Conservation (phyloP, 257 asterid species). For the Osmanthus fragrans region DNA sequence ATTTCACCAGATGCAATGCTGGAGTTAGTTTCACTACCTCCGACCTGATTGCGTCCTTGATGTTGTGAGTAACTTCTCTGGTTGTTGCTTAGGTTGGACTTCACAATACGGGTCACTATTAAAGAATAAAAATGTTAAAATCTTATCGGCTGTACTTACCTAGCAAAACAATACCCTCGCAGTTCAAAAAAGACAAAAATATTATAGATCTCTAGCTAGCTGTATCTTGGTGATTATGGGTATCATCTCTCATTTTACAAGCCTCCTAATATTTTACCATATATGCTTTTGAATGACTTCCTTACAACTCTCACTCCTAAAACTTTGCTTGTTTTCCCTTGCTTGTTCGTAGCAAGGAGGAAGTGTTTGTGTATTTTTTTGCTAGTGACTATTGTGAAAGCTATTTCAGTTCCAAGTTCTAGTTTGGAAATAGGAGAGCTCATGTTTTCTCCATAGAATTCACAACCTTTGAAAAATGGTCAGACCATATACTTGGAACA, state of each 20-base stretch:
- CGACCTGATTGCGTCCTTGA: conserved; percentile 81
- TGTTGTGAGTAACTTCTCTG: conserved; percentile 54
- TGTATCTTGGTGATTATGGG: background rate
- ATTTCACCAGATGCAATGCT: conserved; percentile 72
- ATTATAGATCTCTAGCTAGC: background rate
- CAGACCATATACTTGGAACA: too few species aligned
- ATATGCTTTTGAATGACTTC: background rate
- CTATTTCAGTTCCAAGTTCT: background rate
- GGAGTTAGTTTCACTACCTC: conserved; percentile 65
- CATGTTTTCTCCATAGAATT: background rate
- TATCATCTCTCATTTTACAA: background rate
- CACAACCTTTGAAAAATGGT: too few species aligned
- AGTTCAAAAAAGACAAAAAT: background rate
- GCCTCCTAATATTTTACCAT: background rate
- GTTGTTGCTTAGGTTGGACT: background rate
- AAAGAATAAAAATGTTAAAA: background rate
- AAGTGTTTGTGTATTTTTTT: background rate
- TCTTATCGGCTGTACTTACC: background rate
- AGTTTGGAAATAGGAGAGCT: background rate
- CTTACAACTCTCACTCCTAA: background rate
- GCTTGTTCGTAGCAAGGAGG: background rate
- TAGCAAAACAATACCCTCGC: background rate
- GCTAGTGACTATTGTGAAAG: background rate
- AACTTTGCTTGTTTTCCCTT: background rate
- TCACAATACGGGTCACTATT: background rate